Conservation (phyloP, 2,329 filamentous ascomycete genomes). For the Cladosporium sphaerospermum region DNA sequence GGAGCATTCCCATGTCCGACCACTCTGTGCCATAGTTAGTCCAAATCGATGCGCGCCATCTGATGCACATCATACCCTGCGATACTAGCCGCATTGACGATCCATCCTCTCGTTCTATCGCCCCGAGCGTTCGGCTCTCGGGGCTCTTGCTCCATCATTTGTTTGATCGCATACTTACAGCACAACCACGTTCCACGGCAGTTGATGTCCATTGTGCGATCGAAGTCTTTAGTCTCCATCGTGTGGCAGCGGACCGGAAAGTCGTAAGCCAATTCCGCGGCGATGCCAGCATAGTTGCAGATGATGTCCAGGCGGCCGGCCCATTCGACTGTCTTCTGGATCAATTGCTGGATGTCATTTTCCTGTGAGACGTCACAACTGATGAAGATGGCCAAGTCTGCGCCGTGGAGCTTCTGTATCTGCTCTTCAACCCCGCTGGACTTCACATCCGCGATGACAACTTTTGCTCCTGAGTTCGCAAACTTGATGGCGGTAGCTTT, state of each 20-base stretch:
- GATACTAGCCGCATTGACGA: constrained; percentile 45
- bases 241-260: constrained; percentile 14
- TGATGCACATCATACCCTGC: not conserved
- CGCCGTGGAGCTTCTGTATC: constrained; percentile 18
- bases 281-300: constrained; percentile 23
- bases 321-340: constrained; percentile 20
- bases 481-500: constrained; percentile 24
- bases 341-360: constrained; percentile 17
- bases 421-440: constrained; percentile 18
- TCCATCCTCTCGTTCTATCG: constrained; percentile 41
- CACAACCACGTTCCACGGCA: constrained; percentile 37
- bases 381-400: constrained; percentile 19
- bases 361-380: constrained; percentile 23
- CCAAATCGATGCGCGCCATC: not conserved
- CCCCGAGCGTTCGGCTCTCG: constrained; percentile 27
- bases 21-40: not conserved
- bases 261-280: constrained; percentile 12
- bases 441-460: constrained; percentile 23
- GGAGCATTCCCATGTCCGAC: not conserved
- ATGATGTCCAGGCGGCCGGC: constrained; percentile 24
- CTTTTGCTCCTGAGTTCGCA: constrained; percentile 20
- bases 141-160: constrained; percentile 37
- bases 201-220: constrained; percentile 29
- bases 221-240: constrained; percentile 19
- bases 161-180: constrained; percentile 35